Percentiles rank a stretch among this genome's conserved stretches.
phyloP scores from a whole-genome alignment of 2,329 filamentous ascomycete genomes.

The Ilyonectria sp. region DNA sequence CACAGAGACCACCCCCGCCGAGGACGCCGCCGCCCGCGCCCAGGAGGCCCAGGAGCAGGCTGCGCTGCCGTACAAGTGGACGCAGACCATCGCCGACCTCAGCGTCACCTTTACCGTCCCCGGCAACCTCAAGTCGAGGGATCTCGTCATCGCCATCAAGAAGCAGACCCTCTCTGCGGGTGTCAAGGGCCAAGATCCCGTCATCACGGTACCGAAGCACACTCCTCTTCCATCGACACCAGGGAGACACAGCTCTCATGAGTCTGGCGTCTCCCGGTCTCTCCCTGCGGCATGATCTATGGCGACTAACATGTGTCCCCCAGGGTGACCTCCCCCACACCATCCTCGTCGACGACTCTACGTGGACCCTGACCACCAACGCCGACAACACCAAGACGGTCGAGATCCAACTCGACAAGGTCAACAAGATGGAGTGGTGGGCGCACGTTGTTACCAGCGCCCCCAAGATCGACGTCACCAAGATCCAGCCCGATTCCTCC shows the following conservation, averaged over 20 bases:
- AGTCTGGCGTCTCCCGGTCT: background rate
- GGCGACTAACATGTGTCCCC: conserved; percentile 19
- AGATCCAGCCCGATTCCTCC: conserved; percentile 94
- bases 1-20: conserved; percentile 68
- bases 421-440: conserved; percentile 99
- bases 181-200: conserved; percentile 89
- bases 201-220: conserved; percentile 78
- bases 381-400: conserved; percentile 78
- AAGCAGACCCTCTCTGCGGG: conserved; percentile 84
- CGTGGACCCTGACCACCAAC: conserved; percentile 89
- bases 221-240: background rate
- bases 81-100: conserved; percentile 90
- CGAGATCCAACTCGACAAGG: conserved; percentile 92
- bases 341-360: conserved; percentile 87
- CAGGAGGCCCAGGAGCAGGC: conserved; percentile 91
- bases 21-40: conserved; percentile 72
- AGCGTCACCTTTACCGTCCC: conserved; percentile 86
- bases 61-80: conserved; percentile 96
- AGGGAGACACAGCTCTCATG: conserved; percentile 1
- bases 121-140: conserved; percentile 85
- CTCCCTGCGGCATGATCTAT: background rate
- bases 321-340: conserved; percentile 89
- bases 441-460: conserved; percentile 88
- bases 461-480: conserved; percentile 93
- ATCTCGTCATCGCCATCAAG: conserved; percentile 87